These are phyloP conservation scores for Neonectria hederae DNA, from an alignment of 2,329 filamentous ascomycete genomes.

Conservation along the genomic window DNA sequence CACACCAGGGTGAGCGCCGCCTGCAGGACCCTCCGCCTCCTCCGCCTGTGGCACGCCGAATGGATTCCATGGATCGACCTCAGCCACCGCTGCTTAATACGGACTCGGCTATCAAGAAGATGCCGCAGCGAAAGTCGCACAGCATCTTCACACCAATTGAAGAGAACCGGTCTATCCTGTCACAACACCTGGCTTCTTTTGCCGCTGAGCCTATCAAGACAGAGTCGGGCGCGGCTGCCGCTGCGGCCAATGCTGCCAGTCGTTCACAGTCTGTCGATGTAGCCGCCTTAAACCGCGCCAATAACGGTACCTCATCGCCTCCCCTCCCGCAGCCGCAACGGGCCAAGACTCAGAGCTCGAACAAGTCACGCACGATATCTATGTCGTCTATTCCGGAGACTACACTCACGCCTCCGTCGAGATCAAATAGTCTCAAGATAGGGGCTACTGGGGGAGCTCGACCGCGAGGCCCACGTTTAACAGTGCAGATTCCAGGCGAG, in stretches of 20 bases:
- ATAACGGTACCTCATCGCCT: constrained; percentile 62
- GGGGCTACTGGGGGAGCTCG: constrained; percentile 69
- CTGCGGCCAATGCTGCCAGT: constrained; percentile 38
- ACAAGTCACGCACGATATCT: constrained; percentile 59
- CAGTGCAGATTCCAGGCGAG: constrained; percentile 94
- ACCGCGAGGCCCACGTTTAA: constrained; percentile 81
- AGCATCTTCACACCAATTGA: constrained; percentile 99
- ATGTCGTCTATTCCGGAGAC: constrained; percentile 73
- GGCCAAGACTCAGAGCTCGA: constrained; percentile 57
- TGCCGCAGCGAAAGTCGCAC: constrained; percentile 81
- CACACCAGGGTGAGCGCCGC: constrained; percentile 52
- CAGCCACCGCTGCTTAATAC: constrained; percentile 61
- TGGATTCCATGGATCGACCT: constrained; percentile 58
- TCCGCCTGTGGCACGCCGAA: constrained; percentile 60
- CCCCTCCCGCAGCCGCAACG: constrained; percentile 61
- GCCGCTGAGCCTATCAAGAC: constrained; percentile 60
- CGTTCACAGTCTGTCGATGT: constrained; percentile 74
- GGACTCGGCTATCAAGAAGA: constrained; percentile 64
- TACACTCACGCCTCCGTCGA: constrained; percentile 74
- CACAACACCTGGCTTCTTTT: constrained; percentile 80
- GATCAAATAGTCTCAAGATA: constrained; percentile 79
- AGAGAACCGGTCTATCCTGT: constrained; percentile 86
- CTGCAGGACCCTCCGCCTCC: constrained; percentile 62
- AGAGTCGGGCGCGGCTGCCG: constrained; percentile 46
- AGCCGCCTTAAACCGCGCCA: constrained; percentile 62